Conservation (phyloP, 257 asterid genomes). For the Fraxinus pennsylvanica region DNA sequence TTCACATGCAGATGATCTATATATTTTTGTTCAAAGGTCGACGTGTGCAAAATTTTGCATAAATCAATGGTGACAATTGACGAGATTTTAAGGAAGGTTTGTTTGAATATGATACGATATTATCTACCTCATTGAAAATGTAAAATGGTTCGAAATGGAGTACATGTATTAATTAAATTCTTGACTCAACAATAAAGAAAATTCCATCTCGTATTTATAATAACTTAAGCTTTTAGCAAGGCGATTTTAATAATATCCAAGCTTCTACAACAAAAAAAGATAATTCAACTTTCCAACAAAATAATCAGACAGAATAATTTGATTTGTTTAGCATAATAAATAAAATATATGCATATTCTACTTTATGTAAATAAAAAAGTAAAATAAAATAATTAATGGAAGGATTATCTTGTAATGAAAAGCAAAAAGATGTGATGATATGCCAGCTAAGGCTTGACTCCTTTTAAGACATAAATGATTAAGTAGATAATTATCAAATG, state of each 20-base stretch:
- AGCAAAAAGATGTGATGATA: slow-evolving; percentile 22
- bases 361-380: slow-evolving; percentile 16
- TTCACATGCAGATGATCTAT: no score
- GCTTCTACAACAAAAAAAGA: no score
- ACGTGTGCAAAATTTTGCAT: no score
- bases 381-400: slow-evolving; percentile 3
- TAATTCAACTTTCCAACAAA: neutral
- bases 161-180: no score
- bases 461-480: slow-evolving; percentile 13
- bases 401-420: slow-evolving; percentile 23
- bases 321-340: slow-evolving; percentile 1
- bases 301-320: slow-evolving; percentile 1
- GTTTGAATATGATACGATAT: neutral
- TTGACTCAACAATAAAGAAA: no score
- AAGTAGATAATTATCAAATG: neutral
- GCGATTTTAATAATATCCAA: neutral
- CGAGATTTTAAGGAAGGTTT: no score
- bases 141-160: no score
- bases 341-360: slow-evolving; percentile 5
- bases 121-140: neutral
- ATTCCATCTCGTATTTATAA: neutral
- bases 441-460: slow-evolving; percentile 33
- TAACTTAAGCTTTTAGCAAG: neutral
- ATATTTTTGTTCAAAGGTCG: no score
- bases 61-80: no score